Evolutionary conservation across 2,329 filamentous ascomycete species (phyloP).

Genomic region (Phialemonium atrogriseum): DNA sequence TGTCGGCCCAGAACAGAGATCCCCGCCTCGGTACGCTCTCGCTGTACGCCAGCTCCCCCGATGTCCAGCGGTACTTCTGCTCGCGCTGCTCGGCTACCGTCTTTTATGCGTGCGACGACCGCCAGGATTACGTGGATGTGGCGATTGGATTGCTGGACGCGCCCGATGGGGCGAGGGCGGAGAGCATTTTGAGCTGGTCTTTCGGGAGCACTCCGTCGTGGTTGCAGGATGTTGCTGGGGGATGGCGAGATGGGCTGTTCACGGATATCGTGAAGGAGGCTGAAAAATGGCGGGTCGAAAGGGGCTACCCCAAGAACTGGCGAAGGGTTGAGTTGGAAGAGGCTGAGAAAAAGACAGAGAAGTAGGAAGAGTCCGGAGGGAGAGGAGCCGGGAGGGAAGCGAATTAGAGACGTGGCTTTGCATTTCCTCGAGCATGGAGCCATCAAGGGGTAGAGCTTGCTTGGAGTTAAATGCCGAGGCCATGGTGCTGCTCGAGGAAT

Average conservation of each 20-base stretch:
- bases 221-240: conserved; percentile 25
- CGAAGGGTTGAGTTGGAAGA: conserved; percentile 14
- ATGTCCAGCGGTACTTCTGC: conserved; percentile 40
- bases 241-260: conserved; percentile 30
- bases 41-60: conserved; percentile 32
- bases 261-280: conserved; percentile 21
- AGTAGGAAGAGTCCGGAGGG: conserved; percentile 1
- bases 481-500: too few species aligned
- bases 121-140: conserved; percentile 32
- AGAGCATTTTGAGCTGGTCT: conserved; percentile 33
- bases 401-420: too few species aligned
- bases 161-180: conserved; percentile 35
- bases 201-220: conserved; percentile 23
- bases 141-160: conserved; percentile 35
- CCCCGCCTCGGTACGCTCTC: conserved; percentile 31
- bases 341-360: conserved; percentile 1
- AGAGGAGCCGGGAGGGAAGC: too few species aligned
- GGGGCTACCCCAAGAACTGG: conserved; percentile 25
- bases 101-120: conserved; percentile 32
- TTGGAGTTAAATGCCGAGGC: too few species aligned
- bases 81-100: conserved; percentile 35
- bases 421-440: too few species aligned
- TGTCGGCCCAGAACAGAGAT: conserved; percentile 21
- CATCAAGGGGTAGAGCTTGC: too few species aligned
- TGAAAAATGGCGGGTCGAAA: conserved; percentile 24